Base-by-base conservation (phyloP, 2,329 filamentous ascomycete species). In the Xylariaceae sp. region DNA sequence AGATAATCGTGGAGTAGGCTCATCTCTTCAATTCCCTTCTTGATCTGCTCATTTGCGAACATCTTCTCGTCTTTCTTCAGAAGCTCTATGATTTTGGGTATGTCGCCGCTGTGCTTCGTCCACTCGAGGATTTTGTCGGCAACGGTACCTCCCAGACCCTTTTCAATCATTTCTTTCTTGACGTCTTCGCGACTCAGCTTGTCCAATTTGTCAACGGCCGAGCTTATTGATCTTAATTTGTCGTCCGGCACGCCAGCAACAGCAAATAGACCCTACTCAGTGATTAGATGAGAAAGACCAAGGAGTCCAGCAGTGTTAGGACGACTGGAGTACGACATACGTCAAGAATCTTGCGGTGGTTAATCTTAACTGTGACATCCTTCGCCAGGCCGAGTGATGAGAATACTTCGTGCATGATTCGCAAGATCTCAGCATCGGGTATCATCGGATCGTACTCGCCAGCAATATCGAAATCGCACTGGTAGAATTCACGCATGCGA, bases 391-490 rank as follows among this genome's bases (percentile, higher is more conserved):
- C 85, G 11, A 91, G 73, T 31, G 78, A 78, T 60, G 89, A 80
- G 66, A 91, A 89, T 27, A 90, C 83, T 66, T 91, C 87, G 58
- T 79, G 83, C 26, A 83, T 77, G 59, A 90, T 87, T 53, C 83
- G 76, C 60, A 91, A 71, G 53, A 90, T 81, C 72, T 90, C 86
- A 4, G 87, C 85, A 66, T 90, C 87, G 45, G 87, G 84, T 32
- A 89, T 75, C 87, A 90, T 90, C 27, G 84, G 72, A 65, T 89
- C 87, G 70, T 85, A 88, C 34, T 73, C 73, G 46, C 87, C 87
- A 1, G 87, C 87, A 70, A 89, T 87, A 69, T 90, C 87, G 65
- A 90, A 88, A 72, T 90, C 87, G 71, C 86, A 90, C 70, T 90
- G 87, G 71, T 88, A 89, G 71, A 90, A 89, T 68, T 91, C 86